Percentiles rank a stretch among this genome's conserved stretches.
Evolutionary conservation across 1,284 basidiomycete species (phyloP).

Genomic region (Porogramme epimiltina): DNA sequence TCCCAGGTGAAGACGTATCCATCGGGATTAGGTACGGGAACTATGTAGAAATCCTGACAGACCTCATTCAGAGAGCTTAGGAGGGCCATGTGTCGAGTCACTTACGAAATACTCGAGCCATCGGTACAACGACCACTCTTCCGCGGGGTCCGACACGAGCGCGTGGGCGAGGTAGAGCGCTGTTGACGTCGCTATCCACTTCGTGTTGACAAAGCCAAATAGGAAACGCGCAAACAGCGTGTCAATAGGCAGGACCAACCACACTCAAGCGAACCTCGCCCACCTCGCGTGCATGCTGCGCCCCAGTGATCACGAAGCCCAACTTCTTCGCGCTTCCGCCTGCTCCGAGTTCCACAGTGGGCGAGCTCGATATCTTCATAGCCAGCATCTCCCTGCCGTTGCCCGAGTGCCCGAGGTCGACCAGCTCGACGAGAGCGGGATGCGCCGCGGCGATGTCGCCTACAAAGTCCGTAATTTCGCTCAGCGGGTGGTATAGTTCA

Average conservation of each 20-base stretch:
- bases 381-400: conserved; percentile 58
- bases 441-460: conserved; percentile 42
- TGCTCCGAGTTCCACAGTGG: not conserved
- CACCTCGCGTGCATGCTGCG: conserved; percentile 69
- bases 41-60: conserved; percentile 68
- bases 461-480: conserved; percentile 56
- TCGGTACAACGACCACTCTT: not conserved
- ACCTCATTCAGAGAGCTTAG: not conserved
- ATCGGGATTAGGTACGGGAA: conserved; percentile 84
- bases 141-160: conserved; percentile 49
- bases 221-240: not conserved
- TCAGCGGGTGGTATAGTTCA: conserved; percentile 51
- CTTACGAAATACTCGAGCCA: conserved; percentile 34
- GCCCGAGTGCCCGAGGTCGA: conserved; percentile 52
- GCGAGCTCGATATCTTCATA: conserved; percentile 44
- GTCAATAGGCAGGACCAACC: not conserved
- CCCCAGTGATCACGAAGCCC: conserved; percentile 72
- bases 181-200: conserved; percentile 84
- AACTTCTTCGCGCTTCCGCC: conserved; percentile 33
- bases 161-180: conserved; percentile 76
- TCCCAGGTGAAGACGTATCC: conserved; percentile 70
- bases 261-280: not conserved
- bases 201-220: not conserved
- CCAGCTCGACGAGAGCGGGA: conserved; percentile 44
- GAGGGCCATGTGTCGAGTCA: not conserved